Base-by-base conservation (phyloP, 2,329 filamentous ascomycete genomes). In the Alternaria gansuensis region DNA sequence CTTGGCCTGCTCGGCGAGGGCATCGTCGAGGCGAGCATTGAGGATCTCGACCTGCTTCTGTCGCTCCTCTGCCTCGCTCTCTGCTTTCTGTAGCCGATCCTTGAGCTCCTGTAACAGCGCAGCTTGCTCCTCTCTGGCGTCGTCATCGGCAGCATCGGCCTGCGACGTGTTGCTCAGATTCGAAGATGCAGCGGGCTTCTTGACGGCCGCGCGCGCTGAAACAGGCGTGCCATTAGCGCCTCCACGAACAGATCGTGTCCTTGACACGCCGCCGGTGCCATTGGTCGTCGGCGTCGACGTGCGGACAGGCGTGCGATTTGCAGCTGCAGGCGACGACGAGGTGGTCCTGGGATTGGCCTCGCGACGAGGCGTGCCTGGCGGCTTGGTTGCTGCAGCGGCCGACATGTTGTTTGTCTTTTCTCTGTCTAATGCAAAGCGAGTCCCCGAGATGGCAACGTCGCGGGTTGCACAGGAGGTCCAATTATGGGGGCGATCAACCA, bases 41-140 rank as follows among this genome's bases (percentile, higher is more conserved):
- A 98, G 81, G 44, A 96, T 89, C 59, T 95, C 90, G 54, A 88
- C 82, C 80, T 97, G 92, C 78, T 93, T 94, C 80, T 90, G 88
- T 76, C 88, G 90, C 71, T 93, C 88, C 68, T 95, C 91, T 0
- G 90, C 90, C 37, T 86, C 82, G 49, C 83, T 85, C 79, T 97
- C 94, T 23, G 93, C 90, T 77, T 90, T 91, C 70, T 91, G 86
- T 50, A 97, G 83, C 57, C 92, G 88, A 65, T 92, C 88, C 79
- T 92, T 93, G 59, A 97, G 82, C 65, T 97, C 93, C 64, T 96
- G 91, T 58, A 97, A 84, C 56, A 91, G 84, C 14, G 91, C 89
- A 40, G 92, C 83, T 62, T 90, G 89, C 78, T 95, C 92, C 17
- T 91, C 92, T 67, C 90, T 88, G 62, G 88, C 88, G 51, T 93